Evolutionary conservation across 352 stramenopile species (phyloP).

Genomic region (Plasmopara viticola): DNA sequence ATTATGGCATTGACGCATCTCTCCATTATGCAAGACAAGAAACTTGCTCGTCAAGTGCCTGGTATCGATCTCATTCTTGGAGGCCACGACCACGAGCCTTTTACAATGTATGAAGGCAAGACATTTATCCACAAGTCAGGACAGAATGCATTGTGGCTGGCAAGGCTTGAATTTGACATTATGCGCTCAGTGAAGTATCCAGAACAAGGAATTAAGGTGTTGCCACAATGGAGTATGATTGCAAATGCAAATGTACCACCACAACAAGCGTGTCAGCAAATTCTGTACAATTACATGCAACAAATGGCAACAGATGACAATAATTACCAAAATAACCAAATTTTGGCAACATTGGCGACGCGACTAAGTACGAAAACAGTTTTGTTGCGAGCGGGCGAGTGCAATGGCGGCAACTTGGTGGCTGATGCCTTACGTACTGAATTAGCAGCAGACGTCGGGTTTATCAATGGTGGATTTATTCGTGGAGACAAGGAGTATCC

Average conservation of each 20-base stretch:
- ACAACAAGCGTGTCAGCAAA: slow-evolving; percentile 50
- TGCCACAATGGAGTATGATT: slow-evolving; percentile 82
- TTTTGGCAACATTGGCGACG: slow-evolving; percentile 43
- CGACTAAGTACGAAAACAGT: slow-evolving; percentile 70
- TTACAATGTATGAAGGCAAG: slow-evolving; percentile 72
- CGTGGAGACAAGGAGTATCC: slow-evolving; percentile 72
- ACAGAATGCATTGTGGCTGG: slow-evolving; percentile 85
- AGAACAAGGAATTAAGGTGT: slow-evolving; percentile 38
- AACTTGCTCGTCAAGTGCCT: slow-evolving; percentile 50
- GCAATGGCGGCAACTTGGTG: slow-evolving; percentile 73
- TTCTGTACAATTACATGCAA: slow-evolving; percentile 68
- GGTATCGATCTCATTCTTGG: slow-evolving; percentile 85
- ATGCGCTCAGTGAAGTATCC: slow-evolving; percentile 30
- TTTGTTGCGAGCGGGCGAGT: slow-evolving; percentile 59
- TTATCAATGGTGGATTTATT: slow-evolving; percentile 89
- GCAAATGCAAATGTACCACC: slow-evolving; percentile 50
- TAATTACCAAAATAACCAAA: slow-evolving; percentile 30
- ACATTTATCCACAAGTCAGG: slow-evolving; percentile 89
- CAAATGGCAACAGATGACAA: slow-evolving; percentile 55
- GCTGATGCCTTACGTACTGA: slow-evolving; percentile 70
- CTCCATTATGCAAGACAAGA: slow-evolving; percentile 66
- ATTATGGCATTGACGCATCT: slow-evolving; percentile 85
- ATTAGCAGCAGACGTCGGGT: slow-evolving; percentile 54
- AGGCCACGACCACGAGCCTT: slow-evolving; percentile 89
- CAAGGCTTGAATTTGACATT: slow-evolving; percentile 68